These are phyloP conservation scores for Trametes hirsuta DNA, from an alignment of 1,284 basidiomycete species.

Conservation along the genomic window DNA sequence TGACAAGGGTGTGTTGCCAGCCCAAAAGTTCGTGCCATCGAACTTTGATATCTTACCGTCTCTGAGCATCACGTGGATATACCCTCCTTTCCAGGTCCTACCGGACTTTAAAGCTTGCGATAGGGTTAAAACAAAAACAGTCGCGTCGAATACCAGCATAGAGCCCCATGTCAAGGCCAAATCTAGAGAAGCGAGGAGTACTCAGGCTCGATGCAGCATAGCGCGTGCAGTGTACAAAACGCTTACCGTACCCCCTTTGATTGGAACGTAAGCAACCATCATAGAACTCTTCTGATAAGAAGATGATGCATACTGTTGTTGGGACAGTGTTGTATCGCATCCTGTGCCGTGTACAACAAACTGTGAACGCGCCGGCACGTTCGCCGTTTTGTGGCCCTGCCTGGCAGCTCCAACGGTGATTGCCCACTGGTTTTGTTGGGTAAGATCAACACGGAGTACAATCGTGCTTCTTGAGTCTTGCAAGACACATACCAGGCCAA, in stretches of 20 bases:
- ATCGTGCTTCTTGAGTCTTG: not conserved
- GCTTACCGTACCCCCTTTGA: constrained; percentile 10
- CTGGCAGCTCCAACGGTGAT: not conserved
- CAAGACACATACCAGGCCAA: not conserved
- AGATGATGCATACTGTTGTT: constrained; percentile 5
- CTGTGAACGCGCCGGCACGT: not conserved
- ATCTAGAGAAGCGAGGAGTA: not conserved
- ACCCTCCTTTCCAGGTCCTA: constrained; percentile 1
- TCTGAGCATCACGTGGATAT: constrained; percentile 7
- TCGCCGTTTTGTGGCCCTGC: not conserved
- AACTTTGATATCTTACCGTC: constrained; percentile 2
- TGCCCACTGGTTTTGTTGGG: not conserved
- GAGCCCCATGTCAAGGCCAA: constrained; percentile 13
- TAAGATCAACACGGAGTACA: not conserved
- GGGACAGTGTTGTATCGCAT: constrained; percentile 8
- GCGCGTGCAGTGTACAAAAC: not conserved
- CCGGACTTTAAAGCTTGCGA: constrained; percentile 3
- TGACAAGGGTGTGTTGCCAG: not conserved
- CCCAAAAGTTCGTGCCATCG: not conserved
- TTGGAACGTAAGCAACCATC: too few species aligned
- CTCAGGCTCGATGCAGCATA: not conserved
- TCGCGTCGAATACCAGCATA: constrained; percentile 6
- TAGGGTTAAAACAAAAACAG: constrained; percentile 9
- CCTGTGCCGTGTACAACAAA: not conserved
- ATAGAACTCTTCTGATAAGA: not conserved